Evolutionary conservation across 306 rosid genomes (phyloP), one percentile per base, ranked within the genome.

Genomic region (Prosopis cineraria): DNA sequence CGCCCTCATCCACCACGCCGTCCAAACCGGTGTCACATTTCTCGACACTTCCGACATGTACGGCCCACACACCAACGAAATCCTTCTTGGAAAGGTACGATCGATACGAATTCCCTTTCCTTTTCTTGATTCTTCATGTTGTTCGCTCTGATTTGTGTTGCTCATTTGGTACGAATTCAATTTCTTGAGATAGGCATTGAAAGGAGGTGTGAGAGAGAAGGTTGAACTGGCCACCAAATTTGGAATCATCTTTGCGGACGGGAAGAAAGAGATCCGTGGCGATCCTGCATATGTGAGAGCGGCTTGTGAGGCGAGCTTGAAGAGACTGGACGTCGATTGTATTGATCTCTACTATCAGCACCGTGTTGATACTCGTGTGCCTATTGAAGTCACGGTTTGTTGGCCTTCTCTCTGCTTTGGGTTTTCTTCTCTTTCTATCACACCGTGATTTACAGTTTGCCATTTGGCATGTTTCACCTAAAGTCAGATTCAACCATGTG

Each of bases 341-440:
- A 78, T 93, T 19, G 93, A 93, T 82, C 98, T 93, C 74, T 93
- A 93, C 76, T 93, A 90, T 82, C 90, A 85, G 70, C 98, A 90
- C 62, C 88, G 94, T 16, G 29, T 90, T 27, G 98, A 93, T 65
- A 85, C 82, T 37, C 86, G 85, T 41, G 41, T 90, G 27, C 94
- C 98, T 3, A 82, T 93, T 55, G 98, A 93, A 89, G 71, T 89
- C 89, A 90, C 96, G 87, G 97, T 40, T 5, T 73, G 8, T 19
- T 10, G 8, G 19, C 55, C 41, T 79, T n/a, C n/a, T n/a, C n/a
- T n/a, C n/a, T n/a, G n/a, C n/a, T n/a, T n/a, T n/a, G n/a, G n/a
- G n/a, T n/a, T n/a, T n/a, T n/a, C n/a, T n/a, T n/a, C n/a, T n/a
- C n/a, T n/a, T n/a, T n/a, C n/a, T n/a, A n/a, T n/a, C n/a, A n/a